Evolutionary conservation across 2,329 filamentous ascomycete species (phyloP).

Genomic region (Nigrospora sphaerica): DNA sequence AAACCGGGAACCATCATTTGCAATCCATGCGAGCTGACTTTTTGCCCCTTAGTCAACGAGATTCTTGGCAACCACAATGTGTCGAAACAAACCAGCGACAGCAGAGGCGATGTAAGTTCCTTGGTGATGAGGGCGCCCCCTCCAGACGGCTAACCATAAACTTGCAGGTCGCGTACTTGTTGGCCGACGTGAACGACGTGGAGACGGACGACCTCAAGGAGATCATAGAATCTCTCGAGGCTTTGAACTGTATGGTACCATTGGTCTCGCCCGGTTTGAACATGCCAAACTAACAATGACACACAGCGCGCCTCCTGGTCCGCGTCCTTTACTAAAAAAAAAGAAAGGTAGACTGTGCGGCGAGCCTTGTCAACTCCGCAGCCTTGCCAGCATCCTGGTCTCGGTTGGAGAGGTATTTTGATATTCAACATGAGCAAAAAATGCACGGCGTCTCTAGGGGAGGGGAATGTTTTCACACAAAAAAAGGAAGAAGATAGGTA

Average conservation of each 20-base stretch:
- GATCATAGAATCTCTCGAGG: constrained; percentile 76
- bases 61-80: constrained; percentile 94
- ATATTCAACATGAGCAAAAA: no score
- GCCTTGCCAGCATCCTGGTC: no score
- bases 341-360: no score
- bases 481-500: no score
- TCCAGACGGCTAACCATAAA: no score
- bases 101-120: constrained; percentile 68
- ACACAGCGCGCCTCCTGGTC: constrained; percentile 26
- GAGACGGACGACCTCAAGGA: constrained; percentile 75
- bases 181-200: constrained; percentile 94
- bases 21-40: no score
- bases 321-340: constrained; percentile 28
- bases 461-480: no score
- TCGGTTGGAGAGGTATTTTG: no score
- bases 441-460: no score
- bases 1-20: no score
- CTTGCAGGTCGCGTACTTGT: constrained; percentile 74
- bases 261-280: not conserved
- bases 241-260: constrained; percentile 60
- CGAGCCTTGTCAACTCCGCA: no score
- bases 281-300: constrained; percentile 7
- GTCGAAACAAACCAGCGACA: constrained; percentile 97
- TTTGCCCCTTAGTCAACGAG: constrained; percentile 66
- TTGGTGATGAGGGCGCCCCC: no score